A percentile compares a stretch with the other conserved stretches of the same genome.
phyloP scores from a whole-genome alignment of 768 basidiomycete species.

The Mrakia hoshinonis region DNA sequence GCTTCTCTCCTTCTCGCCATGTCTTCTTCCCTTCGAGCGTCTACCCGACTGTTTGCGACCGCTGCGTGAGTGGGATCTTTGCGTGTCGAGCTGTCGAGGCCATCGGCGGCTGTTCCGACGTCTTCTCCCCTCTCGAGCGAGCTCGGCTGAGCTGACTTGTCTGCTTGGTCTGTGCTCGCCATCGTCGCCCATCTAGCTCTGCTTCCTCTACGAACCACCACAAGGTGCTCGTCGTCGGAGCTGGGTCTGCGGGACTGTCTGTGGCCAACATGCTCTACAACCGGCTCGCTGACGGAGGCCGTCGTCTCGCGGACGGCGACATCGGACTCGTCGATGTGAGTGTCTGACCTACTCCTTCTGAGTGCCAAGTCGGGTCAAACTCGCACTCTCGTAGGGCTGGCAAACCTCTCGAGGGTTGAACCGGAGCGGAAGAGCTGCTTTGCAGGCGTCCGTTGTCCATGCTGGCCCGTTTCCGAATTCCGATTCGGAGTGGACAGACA shows the following conservation, averaged over 20 bases:
- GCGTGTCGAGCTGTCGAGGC: not conserved
- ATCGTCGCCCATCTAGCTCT: not conserved
- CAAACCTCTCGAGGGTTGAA: not conserved
- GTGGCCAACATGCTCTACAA: slow-evolving; percentile 82
- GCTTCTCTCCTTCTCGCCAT: not conserved
- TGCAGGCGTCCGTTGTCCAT: not conserved
- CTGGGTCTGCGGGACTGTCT: slow-evolving; percentile 51
- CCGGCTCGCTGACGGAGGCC: slow-evolving; percentile 62
- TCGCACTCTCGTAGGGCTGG: too few species aligned
- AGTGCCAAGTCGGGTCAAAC: too few species aligned
- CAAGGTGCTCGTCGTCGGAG: slow-evolving; percentile 80
- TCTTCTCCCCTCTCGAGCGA: not conserved
- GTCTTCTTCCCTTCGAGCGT: slow-evolving; percentile 6
- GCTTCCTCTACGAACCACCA: slow-evolving; percentile 43
- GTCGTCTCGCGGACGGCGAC: slow-evolving; percentile 61
- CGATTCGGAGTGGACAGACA: not conserved
- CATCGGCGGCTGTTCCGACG: not conserved
- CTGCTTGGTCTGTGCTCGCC: not conserved
- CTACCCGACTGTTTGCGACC: slow-evolving; percentile 19
- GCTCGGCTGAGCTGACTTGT: not conserved
- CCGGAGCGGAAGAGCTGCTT: not conserved
- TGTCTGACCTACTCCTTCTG: too few species aligned
- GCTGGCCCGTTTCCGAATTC: slow-evolving; percentile 2
- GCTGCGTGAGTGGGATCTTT: not conserved
- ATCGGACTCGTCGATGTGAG: slow-evolving; percentile 69